Evolutionary conservation across 208 protist genomes (phyloP), one percentile per base, ranked within the genome.

Genomic region (Phytomonas sp.): DNA sequence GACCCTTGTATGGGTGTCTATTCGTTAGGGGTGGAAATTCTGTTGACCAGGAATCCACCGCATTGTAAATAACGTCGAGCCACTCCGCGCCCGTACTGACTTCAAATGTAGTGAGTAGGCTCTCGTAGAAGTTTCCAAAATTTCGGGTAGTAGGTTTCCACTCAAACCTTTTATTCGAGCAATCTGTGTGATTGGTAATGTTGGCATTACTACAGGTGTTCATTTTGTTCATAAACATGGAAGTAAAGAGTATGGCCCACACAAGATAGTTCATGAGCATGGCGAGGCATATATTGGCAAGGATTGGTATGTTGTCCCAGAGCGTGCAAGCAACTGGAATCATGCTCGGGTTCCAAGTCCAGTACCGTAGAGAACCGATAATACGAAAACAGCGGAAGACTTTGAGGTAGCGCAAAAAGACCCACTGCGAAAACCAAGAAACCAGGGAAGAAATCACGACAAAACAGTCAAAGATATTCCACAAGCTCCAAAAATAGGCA

Each of bases 221-320:
- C 71, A 94, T 89, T 73, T 88, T 81, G 69, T 90, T 92, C 73
- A 87, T 91, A 79, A 97, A 96, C 66, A 97, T 86, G 59, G 90
- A 92, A 40, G 94, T 81, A 56, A 94, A 94, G 42, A 98, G 70
- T 75, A 97, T 96, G 71, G 86, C 79, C 84, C 94, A 98, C 42
- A 98, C 83, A 69, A 96, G 79, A 76, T 94, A 96, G 79, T 97
- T 93, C 71, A 97, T 76, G 60, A 92, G 73, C 79, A 86, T 94
- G 33, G 96, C 69, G 26, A 97, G 72, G 67, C 89, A 84, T 32
- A 97, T 83, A 67, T 95, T 94, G 19, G 86, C 82, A 16, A 97
- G 69, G 19, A 76, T 86, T 4, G 93, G 94, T 26, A 97, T 76
- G 78, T 81, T 79, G 66, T 84, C 74, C 79, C 91, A 91, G 31